Evolutionary conservation across 129 eudicot species (phyloP).

Genomic region (Escallonia rubra): DNA sequence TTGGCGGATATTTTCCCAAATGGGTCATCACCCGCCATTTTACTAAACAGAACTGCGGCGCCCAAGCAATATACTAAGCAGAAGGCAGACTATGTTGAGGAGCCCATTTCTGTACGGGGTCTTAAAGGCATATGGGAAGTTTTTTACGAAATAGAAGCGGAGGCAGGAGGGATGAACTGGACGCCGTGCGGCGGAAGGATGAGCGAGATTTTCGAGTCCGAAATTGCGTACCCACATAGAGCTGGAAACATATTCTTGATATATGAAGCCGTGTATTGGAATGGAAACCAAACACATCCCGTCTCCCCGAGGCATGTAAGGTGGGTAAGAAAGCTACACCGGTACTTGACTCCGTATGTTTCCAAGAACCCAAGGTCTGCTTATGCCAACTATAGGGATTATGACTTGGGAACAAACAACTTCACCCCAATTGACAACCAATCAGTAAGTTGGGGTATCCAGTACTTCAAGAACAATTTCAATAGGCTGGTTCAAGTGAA

Average conservation of each 20-base stretch:
- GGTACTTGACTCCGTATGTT: conserved; percentile 16
- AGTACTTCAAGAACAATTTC: conserved; percentile 16
- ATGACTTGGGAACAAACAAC: conserved; percentile 9
- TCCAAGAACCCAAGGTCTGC: conserved; percentile 14
- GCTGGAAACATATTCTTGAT: conserved; percentile 19
- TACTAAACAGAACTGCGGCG: conserved; percentile 46
- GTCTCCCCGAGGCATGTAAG: not conserved
- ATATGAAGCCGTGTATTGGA: conserved; percentile 11
- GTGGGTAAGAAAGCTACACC: conserved; percentile 9
- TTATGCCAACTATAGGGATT: conserved; percentile 20
- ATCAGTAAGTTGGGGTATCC: conserved; percentile 7
- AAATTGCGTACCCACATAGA: conserved; percentile 31
- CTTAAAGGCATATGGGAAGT: conserved; percentile 63
- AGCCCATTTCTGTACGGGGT: conserved; percentile 51
- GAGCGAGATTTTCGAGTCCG: conserved; percentile 46
- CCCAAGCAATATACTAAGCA: conserved; percentile 68
- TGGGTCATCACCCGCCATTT: conserved; percentile 36
- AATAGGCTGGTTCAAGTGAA: conserved; percentile 16
- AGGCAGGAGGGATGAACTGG: conserved; percentile 44
- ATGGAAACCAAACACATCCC: not conserved
- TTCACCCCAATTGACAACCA: not conserved
- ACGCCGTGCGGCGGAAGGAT: conserved; percentile 87
- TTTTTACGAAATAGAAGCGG: conserved; percentile 43
- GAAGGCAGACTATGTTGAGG: conserved; percentile 61
- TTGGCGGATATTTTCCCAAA: conserved; percentile 50